Evolutionary conservation across 2,329 filamentous ascomycete species (phyloP).

Genomic region (Cryphonectria radicalis): DNA sequence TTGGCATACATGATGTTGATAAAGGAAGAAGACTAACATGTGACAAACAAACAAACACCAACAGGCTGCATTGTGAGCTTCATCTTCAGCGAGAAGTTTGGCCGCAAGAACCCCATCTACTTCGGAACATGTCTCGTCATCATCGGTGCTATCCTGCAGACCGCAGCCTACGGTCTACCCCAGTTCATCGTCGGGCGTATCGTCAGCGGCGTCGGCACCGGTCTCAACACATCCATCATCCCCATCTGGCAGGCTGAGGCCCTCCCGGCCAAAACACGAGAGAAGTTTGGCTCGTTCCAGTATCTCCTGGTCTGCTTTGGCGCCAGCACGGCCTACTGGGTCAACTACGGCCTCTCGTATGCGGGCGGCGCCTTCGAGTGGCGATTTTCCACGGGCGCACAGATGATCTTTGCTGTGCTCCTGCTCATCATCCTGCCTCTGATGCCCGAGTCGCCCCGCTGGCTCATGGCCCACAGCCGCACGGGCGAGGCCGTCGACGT

Average conservation of each 20-base stretch:
- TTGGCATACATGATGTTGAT: background rate
- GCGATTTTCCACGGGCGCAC: conserved; percentile 51
- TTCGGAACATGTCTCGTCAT: conserved; percentile 48
- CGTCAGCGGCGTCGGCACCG: conserved; percentile 48
- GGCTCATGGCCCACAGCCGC: conserved; percentile 11
- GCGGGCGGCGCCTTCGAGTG: conserved; percentile 43
- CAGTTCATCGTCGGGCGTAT: conserved; percentile 51
- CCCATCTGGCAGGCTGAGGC: conserved; percentile 67
- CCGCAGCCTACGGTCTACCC: conserved; percentile 42
- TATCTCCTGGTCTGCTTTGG: conserved; percentile 20
- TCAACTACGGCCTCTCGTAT: conserved; percentile 46
- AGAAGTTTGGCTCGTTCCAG: conserved; percentile 15
- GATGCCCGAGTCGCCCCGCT: conserved; percentile 43
- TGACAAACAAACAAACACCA: background rate
- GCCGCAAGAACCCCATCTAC: conserved; percentile 47
- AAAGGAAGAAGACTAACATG: background rate
- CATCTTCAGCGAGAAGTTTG: conserved; percentile 46
- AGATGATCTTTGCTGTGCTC: conserved; percentile 47
- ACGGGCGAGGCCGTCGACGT: background rate
- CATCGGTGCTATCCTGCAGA: conserved; percentile 47
- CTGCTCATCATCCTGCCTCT: conserved; percentile 37
- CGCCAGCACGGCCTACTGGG: conserved; percentile 38
- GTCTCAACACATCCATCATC: conserved; percentile 49
- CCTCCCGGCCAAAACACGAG: background rate
- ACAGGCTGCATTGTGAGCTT: conserved; percentile 29